phyloP scores from a whole-genome alignment of 2,329 filamentous ascomycete genomes.

The Sclerotinia spermophila region DNA sequence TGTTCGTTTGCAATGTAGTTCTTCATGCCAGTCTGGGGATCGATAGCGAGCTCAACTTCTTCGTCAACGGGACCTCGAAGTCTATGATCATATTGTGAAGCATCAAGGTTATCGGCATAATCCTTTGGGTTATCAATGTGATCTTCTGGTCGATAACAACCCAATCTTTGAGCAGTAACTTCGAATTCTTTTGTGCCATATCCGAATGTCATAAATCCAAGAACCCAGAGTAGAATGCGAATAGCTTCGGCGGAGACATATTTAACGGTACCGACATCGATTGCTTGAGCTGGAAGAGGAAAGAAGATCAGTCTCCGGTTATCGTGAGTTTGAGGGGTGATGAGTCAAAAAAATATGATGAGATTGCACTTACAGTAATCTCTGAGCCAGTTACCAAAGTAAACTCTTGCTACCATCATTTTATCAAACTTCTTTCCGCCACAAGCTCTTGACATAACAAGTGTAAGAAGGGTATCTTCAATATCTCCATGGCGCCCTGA shows the following conservation, averaged over 20 bases:
- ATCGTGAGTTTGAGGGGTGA: neutral
- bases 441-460: slow-evolving; percentile 60
- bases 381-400: slow-evolving; percentile 93
- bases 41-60: slow-evolving; percentile 70
- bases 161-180: slow-evolving; percentile 73
- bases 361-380: slow-evolving; percentile 61
- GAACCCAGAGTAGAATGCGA: slow-evolving; percentile 79
- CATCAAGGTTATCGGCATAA: slow-evolving; percentile 86
- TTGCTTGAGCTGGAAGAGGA: slow-evolving; percentile 60
- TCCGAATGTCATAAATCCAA: slow-evolving; percentile 86
- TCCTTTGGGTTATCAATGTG: slow-evolving; percentile 78
- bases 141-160: slow-evolving; percentile 78
- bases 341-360: neutral
- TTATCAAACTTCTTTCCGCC: slow-evolving; percentile 81
- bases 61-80: slow-evolving; percentile 82
- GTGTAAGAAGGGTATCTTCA: slow-evolving; percentile 78
- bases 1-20: slow-evolving; percentile 91
- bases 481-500: slow-evolving; percentile 84
- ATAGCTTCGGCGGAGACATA: slow-evolving; percentile 87
- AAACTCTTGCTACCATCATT: slow-evolving; percentile 81
- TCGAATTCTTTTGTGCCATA: slow-evolving; percentile 83
- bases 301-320: neutral
- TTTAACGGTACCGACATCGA: slow-evolving; percentile 91
- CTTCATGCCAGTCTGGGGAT: slow-evolving; percentile 75
- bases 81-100: slow-evolving; percentile 73